Percentiles rank a stretch among this genome's conserved stretches.
These are phyloP conservation scores for Pythium aristosporum DNA, from an alignment of 352 stramenopile genomes.

Conservation along the genomic window DNA sequence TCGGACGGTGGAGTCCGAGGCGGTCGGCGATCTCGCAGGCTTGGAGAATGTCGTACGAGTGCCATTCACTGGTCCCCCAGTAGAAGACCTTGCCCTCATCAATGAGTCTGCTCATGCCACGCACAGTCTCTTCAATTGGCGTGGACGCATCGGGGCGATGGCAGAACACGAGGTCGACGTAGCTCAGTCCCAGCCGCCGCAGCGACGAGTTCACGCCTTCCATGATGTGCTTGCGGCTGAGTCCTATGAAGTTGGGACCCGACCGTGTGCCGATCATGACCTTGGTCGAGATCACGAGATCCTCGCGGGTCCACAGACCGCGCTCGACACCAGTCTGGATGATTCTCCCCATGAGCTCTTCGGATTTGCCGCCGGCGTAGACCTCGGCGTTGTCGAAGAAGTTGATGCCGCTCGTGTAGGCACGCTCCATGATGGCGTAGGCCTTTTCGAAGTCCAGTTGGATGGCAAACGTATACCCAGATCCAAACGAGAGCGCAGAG, in stretches of 20 bases:
- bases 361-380: slow-evolving; percentile 40
- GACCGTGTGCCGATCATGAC: slow-evolving; percentile 48
- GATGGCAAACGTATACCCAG: slow-evolving; percentile 42
- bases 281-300: slow-evolving; percentile 70
- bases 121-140: slow-evolving; percentile 21
- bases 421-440: slow-evolving; percentile 48
- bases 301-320: slow-evolving; percentile 39
- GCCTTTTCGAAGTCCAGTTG: slow-evolving; percentile 49
- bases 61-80: slow-evolving; percentile 71
- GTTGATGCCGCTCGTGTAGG: slow-evolving; percentile 56
- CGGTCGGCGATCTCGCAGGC: slow-evolving; percentile 45
- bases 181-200: slow-evolving; percentile 47
- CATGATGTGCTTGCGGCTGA: slow-evolving; percentile 25
- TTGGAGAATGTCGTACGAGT: slow-evolving; percentile 60
- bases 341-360: slow-evolving; percentile 51
- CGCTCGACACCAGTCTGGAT: slow-evolving; percentile 47
- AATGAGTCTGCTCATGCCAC: slow-evolving; percentile 21
- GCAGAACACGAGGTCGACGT: slow-evolving; percentile 66
- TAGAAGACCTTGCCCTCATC: slow-evolving; percentile 23
- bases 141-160: slow-evolving; percentile 57
- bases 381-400: slow-evolving; percentile 65
- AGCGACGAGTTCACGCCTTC: slow-evolving; percentile 52
- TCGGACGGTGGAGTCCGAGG: slow-evolving; percentile 30
- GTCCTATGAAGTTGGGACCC: slow-evolving; percentile 36
- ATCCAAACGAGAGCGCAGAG: slow-evolving; percentile 46